A percentile compares a stretch with the other conserved stretches of the same genome.
Conservation (phyloP, 371 early-diverging fungal species). For the Vairimorpha necatrix region DNA sequence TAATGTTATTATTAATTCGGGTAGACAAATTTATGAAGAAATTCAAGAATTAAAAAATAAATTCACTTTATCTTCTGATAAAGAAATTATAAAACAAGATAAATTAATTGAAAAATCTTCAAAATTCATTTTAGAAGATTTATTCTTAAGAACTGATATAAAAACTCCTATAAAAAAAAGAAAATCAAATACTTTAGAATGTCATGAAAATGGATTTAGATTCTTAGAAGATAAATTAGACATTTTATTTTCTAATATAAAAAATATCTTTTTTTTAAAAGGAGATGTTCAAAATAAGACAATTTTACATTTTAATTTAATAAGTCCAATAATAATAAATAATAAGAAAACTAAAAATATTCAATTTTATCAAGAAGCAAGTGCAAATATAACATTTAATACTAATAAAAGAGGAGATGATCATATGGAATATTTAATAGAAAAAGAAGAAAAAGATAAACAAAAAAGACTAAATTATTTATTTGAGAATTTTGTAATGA, state of each 20-base stretch:
- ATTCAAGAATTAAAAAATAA: slow-evolving; percentile 61
- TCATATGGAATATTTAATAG: slow-evolving; percentile 86
- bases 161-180: slow-evolving; percentile 72
- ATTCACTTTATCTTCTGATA: slow-evolving; percentile 29
- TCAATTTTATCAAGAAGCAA: slow-evolving; percentile 94
- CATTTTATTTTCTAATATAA: slow-evolving; percentile 88
- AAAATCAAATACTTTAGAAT: slow-evolving; percentile 70
- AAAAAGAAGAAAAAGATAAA: slow-evolving; percentile 84
- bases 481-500: slow-evolving; percentile 82
- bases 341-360: slow-evolving; percentile 86
- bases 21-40: slow-evolving; percentile 22
- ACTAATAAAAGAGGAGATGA: slow-evolving; percentile 84
- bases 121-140: slow-evolving; percentile 68
- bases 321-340: slow-evolving; percentile 87
- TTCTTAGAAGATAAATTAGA: slow-evolving; percentile 66
- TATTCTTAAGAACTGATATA: slow-evolving; percentile 81
- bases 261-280: slow-evolving; percentile 92
- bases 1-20: slow-evolving; percentile 36
- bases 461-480: slow-evolving; percentile 87
- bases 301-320: slow-evolving; percentile 85
- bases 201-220: slow-evolving; percentile 65
- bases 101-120: slow-evolving; percentile 49
- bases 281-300: slow-evolving; percentile 89
- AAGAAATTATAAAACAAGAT: slow-evolving; percentile 53
- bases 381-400: slow-evolving; percentile 86